Base-by-base conservation (phyloP, 2,329 filamentous ascomycete genomes). In the Aspergillus hiratsukae region DNA sequence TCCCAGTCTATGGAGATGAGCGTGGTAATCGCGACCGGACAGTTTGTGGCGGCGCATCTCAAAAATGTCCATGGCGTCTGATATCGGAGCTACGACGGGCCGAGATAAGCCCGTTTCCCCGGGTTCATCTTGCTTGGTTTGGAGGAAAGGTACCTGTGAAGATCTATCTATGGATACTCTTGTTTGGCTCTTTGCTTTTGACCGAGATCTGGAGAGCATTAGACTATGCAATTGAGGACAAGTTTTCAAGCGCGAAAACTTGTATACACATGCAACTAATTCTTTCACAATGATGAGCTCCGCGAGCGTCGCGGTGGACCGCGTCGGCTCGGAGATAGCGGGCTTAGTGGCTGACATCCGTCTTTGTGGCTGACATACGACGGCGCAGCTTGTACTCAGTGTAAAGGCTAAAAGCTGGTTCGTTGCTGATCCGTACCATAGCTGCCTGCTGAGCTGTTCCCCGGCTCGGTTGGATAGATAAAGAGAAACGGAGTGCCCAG, bases 41-140 rank as follows among this genome's bases (percentile, higher is more conserved):
- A 50, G 29, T 48, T 49, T 53, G 56, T 37, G 23, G 19, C 40
- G 46, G 19, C 57, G 49, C 48, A 46, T 43, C 40, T 48, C 46
- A 51, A 49, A 56, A 60, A 64, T 61, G 61, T 60, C 62, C 52
- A 56, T 56, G 50, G 51, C 46, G 58, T 52, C 53, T 59, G 60
- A 55, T 62, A 62, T 63, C 70, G 70, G 70, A 70, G 58, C 61
- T 67, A 65, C 41, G 54, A 68, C 66, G 69, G 69, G 56, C 69
- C 69, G 69, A 66, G 29, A 51, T 23, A 31, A 17, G 35, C 23
- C 48, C 40, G 51, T 54, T 37, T 35, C 51, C 27, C 51, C 17
- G 28, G 31, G 31, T 48, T 52, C 19, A 49, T 27, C 43, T 14
- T 25, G 43, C 25, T 27, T 11, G 21, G 43, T 25, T 46, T 14